A percentile compares a stretch with the other conserved stretches of the same genome.
Conservation (phyloP, 257 asterid genomes). For the Coffea eugenioides region DNA sequence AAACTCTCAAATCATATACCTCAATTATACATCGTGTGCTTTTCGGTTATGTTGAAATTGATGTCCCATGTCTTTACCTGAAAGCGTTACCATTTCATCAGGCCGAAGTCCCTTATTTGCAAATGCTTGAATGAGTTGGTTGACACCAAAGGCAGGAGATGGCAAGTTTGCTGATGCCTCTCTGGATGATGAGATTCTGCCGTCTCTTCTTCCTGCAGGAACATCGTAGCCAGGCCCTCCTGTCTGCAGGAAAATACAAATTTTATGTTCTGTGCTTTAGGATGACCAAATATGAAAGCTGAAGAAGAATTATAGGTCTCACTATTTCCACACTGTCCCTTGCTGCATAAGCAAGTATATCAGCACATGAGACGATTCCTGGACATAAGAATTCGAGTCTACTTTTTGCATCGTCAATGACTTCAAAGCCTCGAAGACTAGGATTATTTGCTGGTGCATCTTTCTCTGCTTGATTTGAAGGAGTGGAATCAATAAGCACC, state of each 20-base stretch:
- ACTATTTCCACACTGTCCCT: conserved; percentile 75
- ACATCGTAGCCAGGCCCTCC: conserved; percentile 65
- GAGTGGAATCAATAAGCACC: conserved; percentile 59
- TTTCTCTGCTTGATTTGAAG: conserved; percentile 65
- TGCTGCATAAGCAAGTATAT: conserved; percentile 77
- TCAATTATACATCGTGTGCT: too few species aligned
- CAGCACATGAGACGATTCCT: conserved; percentile 75
- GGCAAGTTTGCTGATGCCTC: conserved; percentile 62
- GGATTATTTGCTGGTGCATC: conserved; percentile 70
- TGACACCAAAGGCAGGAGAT: conserved; percentile 38
- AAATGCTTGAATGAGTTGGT: conserved; percentile 60
- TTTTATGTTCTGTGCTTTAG: not conserved
- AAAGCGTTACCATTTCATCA: conserved; percentile 86
- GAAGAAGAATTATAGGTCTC: not conserved
- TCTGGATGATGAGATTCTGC: conserved; percentile 49
- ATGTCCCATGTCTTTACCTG: conserved; percentile 40
- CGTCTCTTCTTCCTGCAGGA: conserved; percentile 77
- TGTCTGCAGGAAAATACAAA: conserved; percentile 26
- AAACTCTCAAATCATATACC: not conserved
- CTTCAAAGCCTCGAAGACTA: conserved; percentile 73
- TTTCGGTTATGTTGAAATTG: not conserved
- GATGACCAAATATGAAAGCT: not conserved
- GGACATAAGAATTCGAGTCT: conserved; percentile 52
- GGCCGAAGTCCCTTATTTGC: conserved; percentile 55
- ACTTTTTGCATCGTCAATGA: conserved; percentile 58